Percentiles rank a stretch among this genome's conserved stretches.
These are phyloP conservation scores for Paratinospora sagittata DNA, from an alignment of 164 flowering plant species.

Conservation along the genomic window DNA sequence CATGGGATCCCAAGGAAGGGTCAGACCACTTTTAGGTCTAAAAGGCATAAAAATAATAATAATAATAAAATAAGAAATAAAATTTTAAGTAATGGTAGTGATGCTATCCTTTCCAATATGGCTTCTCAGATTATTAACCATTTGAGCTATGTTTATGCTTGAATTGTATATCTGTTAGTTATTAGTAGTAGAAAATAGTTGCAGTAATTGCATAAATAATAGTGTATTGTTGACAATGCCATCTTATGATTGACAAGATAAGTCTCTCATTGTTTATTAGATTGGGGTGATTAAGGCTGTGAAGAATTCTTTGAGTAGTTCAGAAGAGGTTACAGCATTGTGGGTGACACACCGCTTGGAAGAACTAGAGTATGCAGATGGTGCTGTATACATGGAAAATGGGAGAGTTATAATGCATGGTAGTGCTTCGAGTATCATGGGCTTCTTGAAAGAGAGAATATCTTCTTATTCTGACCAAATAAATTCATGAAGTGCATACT, in stretches of 20 bases:
- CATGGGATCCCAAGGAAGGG: too few relatives aligned
- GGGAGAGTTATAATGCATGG: conserved; percentile 60
- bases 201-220: too few relatives aligned
- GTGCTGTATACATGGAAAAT: conserved; percentile 90
- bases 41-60: not conserved
- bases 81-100: too few relatives aligned
- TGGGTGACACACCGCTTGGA: conserved; percentile 97
- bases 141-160: too few relatives aligned
- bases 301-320: conserved; percentile 43
- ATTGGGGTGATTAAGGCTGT: too few relatives aligned
- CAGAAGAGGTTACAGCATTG: conserved; percentile 65
- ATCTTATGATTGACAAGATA: not conserved
- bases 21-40: too few relatives aligned
- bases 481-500: conserved; percentile 15
- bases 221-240: not conserved
- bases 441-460: conserved; percentile 44
- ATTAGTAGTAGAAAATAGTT: too few relatives aligned
- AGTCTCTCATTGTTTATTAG: conserved; percentile 18
- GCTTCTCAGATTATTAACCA: too few relatives aligned
- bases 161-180: too few relatives aligned
- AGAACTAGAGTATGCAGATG: conserved; percentile 89
- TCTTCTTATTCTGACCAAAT: conserved; percentile 42
- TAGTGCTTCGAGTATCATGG: conserved; percentile 35
- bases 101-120: too few relatives aligned
- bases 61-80: too few relatives aligned